Conservation (phyloP, 1,284 basidiomycete genomes). For the Pseudomicrostroma phylloplanum region DNA sequence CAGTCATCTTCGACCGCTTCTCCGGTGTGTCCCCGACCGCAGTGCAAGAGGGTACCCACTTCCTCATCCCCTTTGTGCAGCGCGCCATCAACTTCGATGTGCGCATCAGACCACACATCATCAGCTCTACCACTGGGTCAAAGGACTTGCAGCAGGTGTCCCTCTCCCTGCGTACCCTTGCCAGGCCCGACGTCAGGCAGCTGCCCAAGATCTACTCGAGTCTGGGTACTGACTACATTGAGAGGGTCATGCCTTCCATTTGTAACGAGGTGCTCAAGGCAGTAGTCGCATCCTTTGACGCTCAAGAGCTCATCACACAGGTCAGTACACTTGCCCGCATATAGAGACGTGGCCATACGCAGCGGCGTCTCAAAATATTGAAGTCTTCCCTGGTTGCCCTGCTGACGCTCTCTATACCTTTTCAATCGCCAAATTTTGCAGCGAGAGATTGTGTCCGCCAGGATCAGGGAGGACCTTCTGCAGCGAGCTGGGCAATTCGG, state of each 20-base stretch:
- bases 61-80: conserved; percentile 83
- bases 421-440: conserved; percentile 37
- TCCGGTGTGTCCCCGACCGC: conserved; percentile 64
- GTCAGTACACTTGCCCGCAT: too few species aligned
- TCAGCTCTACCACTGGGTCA: conserved; percentile 90
- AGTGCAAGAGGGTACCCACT: conserved; percentile 79
- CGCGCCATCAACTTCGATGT: conserved; percentile 95
- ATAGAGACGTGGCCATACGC: too few species aligned
- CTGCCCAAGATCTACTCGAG: conserved; percentile 90
- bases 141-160: conserved; percentile 92
- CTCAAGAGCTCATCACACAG: conserved; percentile 76
- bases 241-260: conserved; percentile 65
- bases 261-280: conserved; percentile 94
- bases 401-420: too few species aligned
- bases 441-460: conserved; percentile 69
- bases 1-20: conserved; percentile 98
- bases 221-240: conserved; percentile 92
- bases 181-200: conserved; percentile 80
- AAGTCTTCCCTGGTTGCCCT: too few species aligned
- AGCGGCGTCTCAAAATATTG: too few species aligned
- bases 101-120: conserved; percentile 93
- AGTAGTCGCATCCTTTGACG: conserved; percentile 97
- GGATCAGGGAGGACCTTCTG: conserved; percentile 85
- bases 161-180: conserved; percentile 90
- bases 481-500: conserved; percentile 94